Evolutionary conservation across 225 moss, liverwort and hornwort genomes (phyloP), one percentile per base, ranked within the genome.

Genomic region (Polytrichum formosum): DNA sequence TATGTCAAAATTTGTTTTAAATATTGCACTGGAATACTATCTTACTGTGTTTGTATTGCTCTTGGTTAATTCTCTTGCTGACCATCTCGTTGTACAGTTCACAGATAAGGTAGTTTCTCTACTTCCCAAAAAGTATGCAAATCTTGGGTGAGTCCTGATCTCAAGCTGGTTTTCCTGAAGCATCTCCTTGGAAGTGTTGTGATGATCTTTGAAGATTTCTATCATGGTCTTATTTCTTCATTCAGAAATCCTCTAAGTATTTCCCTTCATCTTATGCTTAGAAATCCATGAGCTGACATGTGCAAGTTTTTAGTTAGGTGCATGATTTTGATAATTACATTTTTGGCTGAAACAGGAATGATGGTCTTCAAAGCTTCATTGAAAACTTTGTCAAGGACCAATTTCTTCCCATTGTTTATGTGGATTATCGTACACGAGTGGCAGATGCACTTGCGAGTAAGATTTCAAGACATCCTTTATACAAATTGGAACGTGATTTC

Each of bases 331-430:
- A 46, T 16, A 46, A 67, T 55, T 35, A 28, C 53, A 22, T 79
- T 61, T 56, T 56, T 58, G 22, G 23, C 22, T 77, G 74, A 56
- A 68, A 26, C 82, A 98, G 97, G 78, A 94, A 98, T 70, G 94
- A 98, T 77, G 94, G 94, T 53, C 94, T 98, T 30, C 97, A 98
- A 79, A 90, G 83, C 65, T 98, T 98, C 67, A 94, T 98, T 67
- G 97, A 98, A 79, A 98, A 94, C 68, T 98, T 98, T 77, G 94
- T 98, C 26, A 98, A 98, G 67, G 94, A 98, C 70, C 97, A 98
- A 74, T 98, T 98, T 84, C 90, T 98, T 67, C 97, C 97, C 20
- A 94, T 98, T 59, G 94, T 94, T 28, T 92, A 94, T 29, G 97
- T 98, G 75, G 97, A 98, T 76, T 98, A 98, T 76, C 91, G 97